Base-by-base conservation (phyloP, 371 early-diverging fungal species). In the Apophysomyces elegans region DNA sequence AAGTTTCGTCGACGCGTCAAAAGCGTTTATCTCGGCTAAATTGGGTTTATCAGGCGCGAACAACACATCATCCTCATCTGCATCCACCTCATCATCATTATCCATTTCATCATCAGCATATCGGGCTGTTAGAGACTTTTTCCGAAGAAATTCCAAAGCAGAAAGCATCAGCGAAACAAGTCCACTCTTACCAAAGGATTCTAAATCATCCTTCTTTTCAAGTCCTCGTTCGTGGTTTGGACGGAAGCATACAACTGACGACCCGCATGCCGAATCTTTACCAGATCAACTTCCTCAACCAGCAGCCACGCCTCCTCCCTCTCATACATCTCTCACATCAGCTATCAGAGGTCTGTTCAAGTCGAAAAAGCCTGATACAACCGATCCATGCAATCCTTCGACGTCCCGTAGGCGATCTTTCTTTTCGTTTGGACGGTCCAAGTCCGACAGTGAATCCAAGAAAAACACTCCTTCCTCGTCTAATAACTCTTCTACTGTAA, bases 351-450 rank as follows among this genome's bases (percentile, higher is more conserved):
- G 16, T 16, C 12, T 37, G 14, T 37, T 37, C 21, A 36, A 9
- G n/a, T 57, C 61, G 11, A 37, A 56, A 7, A 43, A 63, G 46
- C 39, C 44, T 58, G 60, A 43, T 45, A 63, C 14, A 14, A 14
- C 43, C 14, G 26, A 57, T 14, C 50, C 41, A 18, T 8, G 18
- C 8, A 39, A 47, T 26, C 32, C 58, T 61, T 47, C 63, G 7
- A n/a, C 54, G 8, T 39, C 59, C 32, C 47, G 66, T 18, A 68
- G 66, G 37, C 58, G 63, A 45, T 73, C 77, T 7, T 37, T 72
- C 18, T 69, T 77, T 56, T 56, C 72, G 21, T 67, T 75, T 46
- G 50, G 62, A 57, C 61, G 68, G 37, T 68, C 66, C 37, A 58
- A 62, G 21, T 18, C 54, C 54, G 21, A 50, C 8, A 26, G 11